These are phyloP conservation scores for Curvularia sp. DNA, from an alignment of 2,329 filamentous ascomycete genomes.

Conservation along the genomic window DNA sequence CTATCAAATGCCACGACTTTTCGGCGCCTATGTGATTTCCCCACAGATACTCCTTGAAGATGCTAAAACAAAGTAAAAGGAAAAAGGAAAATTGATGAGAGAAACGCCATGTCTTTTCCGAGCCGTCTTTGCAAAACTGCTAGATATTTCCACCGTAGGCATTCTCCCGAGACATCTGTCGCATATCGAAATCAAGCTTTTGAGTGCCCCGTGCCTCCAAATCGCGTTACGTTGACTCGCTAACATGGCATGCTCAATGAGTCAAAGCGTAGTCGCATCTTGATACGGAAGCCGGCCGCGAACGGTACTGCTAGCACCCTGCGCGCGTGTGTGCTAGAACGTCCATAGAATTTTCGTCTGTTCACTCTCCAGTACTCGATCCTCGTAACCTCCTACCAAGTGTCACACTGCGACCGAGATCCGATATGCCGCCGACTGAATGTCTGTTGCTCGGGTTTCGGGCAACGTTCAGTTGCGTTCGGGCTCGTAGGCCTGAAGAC, in stretches of 20 bases:
- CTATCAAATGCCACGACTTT: not conserved
- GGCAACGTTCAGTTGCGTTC: constrained; percentile 36
- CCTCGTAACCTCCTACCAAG: constrained; percentile 40
- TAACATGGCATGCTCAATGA: not conserved
- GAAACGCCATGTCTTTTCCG: not conserved
- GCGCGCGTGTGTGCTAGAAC: constrained; percentile 20
- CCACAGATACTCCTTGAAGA: constrained; percentile 5
- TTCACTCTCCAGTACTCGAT: constrained; percentile 45
- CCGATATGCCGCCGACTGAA: constrained; percentile 36
- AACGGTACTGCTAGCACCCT: constrained; percentile 38
- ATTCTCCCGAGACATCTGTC: not conserved
- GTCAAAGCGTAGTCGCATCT: constrained; percentile 15
- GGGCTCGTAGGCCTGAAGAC: constrained; percentile 30
- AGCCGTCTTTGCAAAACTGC: not conserved
- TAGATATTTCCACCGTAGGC: not conserved
- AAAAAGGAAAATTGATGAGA: not conserved
- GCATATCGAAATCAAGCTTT: constrained; percentile 5
- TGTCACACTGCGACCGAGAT: constrained; percentile 40
- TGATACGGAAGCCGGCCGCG: constrained; percentile 32
- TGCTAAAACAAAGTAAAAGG: constrained; percentile 1
- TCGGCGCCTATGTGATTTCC: not conserved
- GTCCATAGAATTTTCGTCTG: constrained; percentile 14
- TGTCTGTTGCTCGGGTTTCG: constrained; percentile 39
- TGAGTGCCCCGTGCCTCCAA: not conserved
- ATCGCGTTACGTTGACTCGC: not conserved